Evolutionary conservation across 129 eudicot species (phyloP).

Genomic region (Tanacetum coccineum): DNA sequence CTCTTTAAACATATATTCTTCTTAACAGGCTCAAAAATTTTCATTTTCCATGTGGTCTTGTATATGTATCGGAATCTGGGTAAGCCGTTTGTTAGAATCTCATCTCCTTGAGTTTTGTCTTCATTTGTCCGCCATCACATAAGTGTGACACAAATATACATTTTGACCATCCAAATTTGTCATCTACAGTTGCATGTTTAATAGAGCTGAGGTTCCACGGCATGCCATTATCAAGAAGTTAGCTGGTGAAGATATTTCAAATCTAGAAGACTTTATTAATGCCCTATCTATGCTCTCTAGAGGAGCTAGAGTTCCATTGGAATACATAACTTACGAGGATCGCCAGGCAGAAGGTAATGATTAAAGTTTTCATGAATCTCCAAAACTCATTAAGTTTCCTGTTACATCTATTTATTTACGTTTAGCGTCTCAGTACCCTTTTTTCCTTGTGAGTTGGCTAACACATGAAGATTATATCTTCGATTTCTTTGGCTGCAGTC

Average conservation of each 20-base stretch:
- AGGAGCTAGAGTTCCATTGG: constrained; percentile 89
- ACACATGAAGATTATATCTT: no score
- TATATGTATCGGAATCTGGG: constrained; percentile 97
- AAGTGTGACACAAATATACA: constrained; percentile 1
- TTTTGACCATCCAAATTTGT: constrained; percentile 2
- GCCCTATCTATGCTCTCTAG: constrained; percentile 69
- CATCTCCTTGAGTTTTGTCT: not conserved
- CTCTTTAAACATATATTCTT: constrained; percentile 8
- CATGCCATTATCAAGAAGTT: constrained; percentile 92
- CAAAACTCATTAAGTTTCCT: no score
- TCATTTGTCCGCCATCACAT: constrained; percentile 12
- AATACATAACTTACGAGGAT: constrained; percentile 71
- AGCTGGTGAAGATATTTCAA: constrained; percentile 67
- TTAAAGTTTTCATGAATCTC: not conserved
- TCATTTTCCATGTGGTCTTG: constrained; percentile 91
- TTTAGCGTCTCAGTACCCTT: no score
- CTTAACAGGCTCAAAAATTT: constrained; percentile 92
- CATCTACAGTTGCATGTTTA: constrained; percentile 66
- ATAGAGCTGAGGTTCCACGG: constrained; percentile 91
- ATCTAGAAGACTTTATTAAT: constrained; percentile 68
- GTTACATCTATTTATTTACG: no score
- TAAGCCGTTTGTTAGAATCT: constrained; percentile 27
- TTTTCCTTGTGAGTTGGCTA: no score
- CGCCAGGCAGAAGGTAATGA: constrained; percentile 81
- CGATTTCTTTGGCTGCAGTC: constrained; percentile 50